Evolutionary conservation across 2,329 filamentous ascomycete genomes (phyloP).

Genomic region (Exophiala alcalophila): DNA sequence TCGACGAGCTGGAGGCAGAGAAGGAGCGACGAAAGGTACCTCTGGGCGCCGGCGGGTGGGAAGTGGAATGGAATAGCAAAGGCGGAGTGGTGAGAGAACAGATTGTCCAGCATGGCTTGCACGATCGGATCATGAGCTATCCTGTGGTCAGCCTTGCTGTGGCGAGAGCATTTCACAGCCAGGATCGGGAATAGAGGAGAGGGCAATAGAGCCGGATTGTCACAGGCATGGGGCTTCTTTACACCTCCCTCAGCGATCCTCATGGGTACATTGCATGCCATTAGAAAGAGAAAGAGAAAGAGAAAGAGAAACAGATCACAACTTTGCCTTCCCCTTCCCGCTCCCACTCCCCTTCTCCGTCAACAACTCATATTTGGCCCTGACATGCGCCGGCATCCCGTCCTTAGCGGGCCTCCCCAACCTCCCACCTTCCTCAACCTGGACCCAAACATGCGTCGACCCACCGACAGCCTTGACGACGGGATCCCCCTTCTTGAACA

Average conservation of each 20-base stretch:
- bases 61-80: conserved; percentile 47
- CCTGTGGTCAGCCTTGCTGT: conserved; percentile 54
- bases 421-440: conserved; percentile 57
- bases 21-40: conserved; percentile 42
- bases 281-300: no score
- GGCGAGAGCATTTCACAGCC: conserved; percentile 43
- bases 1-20: conserved; percentile 46
- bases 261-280: no score
- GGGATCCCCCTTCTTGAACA: conserved; percentile 74
- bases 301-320: no score
- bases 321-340: not conserved
- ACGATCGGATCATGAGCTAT: conserved; percentile 59
- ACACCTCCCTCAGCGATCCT: no score
- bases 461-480: conserved; percentile 81
- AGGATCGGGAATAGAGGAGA: conserved; percentile 3
- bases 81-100: conserved; percentile 53
- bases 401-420: conserved; percentile 55
- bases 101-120: conserved; percentile 55
- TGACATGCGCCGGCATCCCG: conserved; percentile 55
- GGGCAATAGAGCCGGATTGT: no score
- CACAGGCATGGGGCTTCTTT: no score
- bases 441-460: conserved; percentile 86
- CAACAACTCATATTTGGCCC: conserved; percentile 14
- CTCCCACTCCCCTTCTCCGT: conserved; percentile 6
- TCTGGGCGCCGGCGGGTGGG: conserved; percentile 51